Base-by-base conservation (phyloP, 805 yeast genomes). In the Yarrowia alimentaria region DNA sequence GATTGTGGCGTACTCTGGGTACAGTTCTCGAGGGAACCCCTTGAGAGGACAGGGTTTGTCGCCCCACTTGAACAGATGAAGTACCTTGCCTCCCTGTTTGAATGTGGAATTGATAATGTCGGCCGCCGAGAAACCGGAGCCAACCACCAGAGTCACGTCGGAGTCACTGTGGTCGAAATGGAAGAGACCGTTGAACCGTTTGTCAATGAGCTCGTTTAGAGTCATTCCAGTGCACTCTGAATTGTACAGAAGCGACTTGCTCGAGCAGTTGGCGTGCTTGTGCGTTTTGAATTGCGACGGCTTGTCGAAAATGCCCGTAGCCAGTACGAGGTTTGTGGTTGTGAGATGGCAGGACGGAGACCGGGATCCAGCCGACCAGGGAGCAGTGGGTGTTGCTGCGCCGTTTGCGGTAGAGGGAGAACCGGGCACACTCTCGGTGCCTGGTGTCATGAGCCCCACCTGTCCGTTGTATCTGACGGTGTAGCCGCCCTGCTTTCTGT, bases 71-170 rank as follows among this genome's bases (percentile, higher is more conserved):
- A 50, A 64, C n/a, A 64, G 40, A 33, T 64, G 67, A 6, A 61
- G 31, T 4, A 59, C 55, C 7, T 37, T 16, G 12, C 32, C 32
- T 16, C 49, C 37, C 3, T 52, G 37, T 5, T 30, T 19, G 50
- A 53, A 43, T 4, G 51, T 52, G 10, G 50, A 43, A 10, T 57
- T 38, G n/a, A 64, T 55, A 4, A 64, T 63, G 20, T 65, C 68
- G 2, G 68, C 68, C 1, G 68, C 68, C 4, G 66, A 59, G 25
- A 65, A 61, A 1, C 68, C 68, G 2, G 67, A 58, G 1, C 68
- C 68, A 12, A 65, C 37, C 7, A 43, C 50, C n/a, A 43, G 37
- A 2, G 50, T 30, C n/a, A 24, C 21, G 7, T 20, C 22, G 7
- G 50, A 43, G 29, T 21, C 29, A 4, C 26, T 17, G 5, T 30